These are phyloP conservation scores for Cunninghamia lanceolata DNA, from an alignment of 75 land plant genomes.

Conservation along the genomic window DNA sequence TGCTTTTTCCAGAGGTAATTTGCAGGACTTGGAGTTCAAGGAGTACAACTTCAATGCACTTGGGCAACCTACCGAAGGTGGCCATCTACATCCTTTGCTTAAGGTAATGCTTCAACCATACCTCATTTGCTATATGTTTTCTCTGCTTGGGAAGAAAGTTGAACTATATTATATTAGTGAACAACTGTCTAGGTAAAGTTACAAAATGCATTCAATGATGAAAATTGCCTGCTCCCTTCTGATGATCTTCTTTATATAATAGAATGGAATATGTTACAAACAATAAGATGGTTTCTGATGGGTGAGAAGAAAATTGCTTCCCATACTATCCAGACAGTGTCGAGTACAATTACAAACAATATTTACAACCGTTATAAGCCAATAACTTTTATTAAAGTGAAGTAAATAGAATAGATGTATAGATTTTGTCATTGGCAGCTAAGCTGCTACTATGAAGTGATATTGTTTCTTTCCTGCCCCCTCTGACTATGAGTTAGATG, in stretches of 20 bases:
- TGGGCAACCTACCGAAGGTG: slow-evolving; percentile 67
- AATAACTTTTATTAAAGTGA: no score
- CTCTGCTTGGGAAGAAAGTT: neutral
- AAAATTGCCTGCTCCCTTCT: neutral
- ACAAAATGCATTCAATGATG: neutral
- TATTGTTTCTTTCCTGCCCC: neutral
- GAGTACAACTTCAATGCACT: slow-evolving; percentile 82
- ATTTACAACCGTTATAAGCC: neutral
- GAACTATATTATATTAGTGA: neutral
- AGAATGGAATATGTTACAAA: neutral
- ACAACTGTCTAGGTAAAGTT: neutral
- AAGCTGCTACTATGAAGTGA: neutral
- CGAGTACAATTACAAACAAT: neutral
- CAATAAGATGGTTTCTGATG: neutral
- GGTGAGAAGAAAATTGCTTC: neutral
- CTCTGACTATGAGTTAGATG: neutral
- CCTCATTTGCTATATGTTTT: neutral
- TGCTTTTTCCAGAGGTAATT: slow-evolving; percentile 53
- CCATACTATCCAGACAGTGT: neutral
- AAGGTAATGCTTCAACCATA: slow-evolving; percentile 43
- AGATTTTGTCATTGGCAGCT: neutral
- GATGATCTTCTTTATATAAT: no score
- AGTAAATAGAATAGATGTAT: neutral
- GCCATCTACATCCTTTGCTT: slow-evolving; percentile 87
- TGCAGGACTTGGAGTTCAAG: slow-evolving; percentile 81